Base-by-base conservation (phyloP, 2,329 filamentous ascomycete genomes). In the Ophiostoma himal-ulmi region DNA sequence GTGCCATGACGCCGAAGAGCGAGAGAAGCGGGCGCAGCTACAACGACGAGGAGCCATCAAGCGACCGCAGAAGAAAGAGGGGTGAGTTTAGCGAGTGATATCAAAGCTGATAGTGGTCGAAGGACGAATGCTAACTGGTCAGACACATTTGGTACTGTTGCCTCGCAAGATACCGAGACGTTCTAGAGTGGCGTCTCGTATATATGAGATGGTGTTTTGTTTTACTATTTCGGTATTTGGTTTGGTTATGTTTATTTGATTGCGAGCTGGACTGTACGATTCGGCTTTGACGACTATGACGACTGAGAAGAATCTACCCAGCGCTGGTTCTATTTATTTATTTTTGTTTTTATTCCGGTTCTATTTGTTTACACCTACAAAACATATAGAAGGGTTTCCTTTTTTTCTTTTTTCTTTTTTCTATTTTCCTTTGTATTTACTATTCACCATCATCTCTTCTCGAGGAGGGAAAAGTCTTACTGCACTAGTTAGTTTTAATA, bases 1-100 rank as follows among this genome's bases (percentile, higher is more conserved):
- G 86, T 73, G 85, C 86, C 22, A 88, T 88, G 86, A 88, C 86
- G 5, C 86, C 86, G 0, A 86, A 82, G 77, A 84, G 81, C 71
- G 80, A 80, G 0, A 80, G 74, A 14, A 76, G 75, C 70, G 70
- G 67, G 37, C 75, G 77, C 17, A 78, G 76, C 70, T 77, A 77
- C 68, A 78, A 83, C 66, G 82, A 84, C 60, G 83, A 83, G 71
- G 80, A 79, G 26, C 80, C 80, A 10, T 78, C 78, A 69, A 82
- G 82, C 36, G 84, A 85, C 5, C 80, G 83, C 73, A 80, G 85
- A 74, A 81, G 83, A 60, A 89, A 88, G 80, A 82, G 86, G 83
- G 83, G 86, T 88, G 41, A 69, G 76, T 70, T 17, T 44, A 22
- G 8, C n/a, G n/a, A 5, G 4, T 8, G 37, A 34, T 5, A 5